Evolutionary conservation across 164 flowering plant genomes (phyloP).

Genomic region (Houttuynia cordata): DNA sequence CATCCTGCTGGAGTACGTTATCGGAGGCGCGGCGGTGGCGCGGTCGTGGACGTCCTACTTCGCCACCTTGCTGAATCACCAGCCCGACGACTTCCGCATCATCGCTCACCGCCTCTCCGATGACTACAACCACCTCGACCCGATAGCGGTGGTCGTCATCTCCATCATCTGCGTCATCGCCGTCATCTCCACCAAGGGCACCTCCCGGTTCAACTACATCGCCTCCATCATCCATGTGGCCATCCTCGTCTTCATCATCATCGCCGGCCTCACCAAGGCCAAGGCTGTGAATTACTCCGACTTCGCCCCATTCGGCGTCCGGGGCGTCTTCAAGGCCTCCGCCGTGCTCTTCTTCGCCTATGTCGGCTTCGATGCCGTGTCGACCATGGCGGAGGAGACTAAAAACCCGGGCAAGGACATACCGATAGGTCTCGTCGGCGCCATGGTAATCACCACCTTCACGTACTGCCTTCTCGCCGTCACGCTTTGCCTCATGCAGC

Average conservation of each 20-base stretch:
- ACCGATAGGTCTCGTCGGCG: constrained; percentile 57
- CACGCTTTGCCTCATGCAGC: constrained; percentile 42
- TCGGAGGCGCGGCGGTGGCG: constrained; percentile 52
- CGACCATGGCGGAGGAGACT: constrained; percentile 70
- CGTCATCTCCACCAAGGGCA: constrained; percentile 32
- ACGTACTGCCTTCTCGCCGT: constrained; percentile 36
- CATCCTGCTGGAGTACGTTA: constrained; percentile 50
- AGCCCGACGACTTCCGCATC: constrained; percentile 14
- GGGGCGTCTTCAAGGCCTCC: constrained; percentile 47
- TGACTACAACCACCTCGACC: constrained; percentile 46
- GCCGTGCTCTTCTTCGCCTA: constrained; percentile 58
- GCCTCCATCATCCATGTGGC: constrained; percentile 35
- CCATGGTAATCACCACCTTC: constrained; percentile 34
- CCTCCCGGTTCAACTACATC: constrained; percentile 43
- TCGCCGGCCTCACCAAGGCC: constrained; percentile 42
- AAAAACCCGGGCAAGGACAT: constrained; percentile 53
- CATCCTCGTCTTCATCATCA: constrained; percentile 38
- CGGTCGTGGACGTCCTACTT: constrained; percentile 69
- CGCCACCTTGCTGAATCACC: constrained; percentile 42
- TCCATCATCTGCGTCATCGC: constrained; percentile 19
- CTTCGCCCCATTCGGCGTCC: constrained; percentile 37
- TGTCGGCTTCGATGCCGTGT: constrained; percentile 47
- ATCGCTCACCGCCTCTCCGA: constrained; percentile 13
- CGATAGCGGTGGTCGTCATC: constrained; percentile 36
- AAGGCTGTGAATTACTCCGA: constrained; percentile 21